Evolutionary conservation across 805 yeast genomes (phyloP).

Genomic region (Yamadazyma sp.): DNA sequence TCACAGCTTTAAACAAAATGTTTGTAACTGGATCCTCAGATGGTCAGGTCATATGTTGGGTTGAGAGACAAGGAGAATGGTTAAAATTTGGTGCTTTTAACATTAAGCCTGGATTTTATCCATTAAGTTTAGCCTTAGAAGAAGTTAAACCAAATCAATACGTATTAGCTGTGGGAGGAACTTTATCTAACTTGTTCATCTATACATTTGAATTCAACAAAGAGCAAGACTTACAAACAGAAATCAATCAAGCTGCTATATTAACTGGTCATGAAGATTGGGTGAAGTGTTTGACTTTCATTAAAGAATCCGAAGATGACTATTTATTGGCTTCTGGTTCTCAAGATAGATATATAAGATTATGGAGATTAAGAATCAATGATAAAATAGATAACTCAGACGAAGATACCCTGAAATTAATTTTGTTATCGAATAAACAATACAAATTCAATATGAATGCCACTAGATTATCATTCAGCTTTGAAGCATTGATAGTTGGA

Average conservation of each 20-base stretch:
- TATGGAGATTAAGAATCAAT: conserved; percentile 74
- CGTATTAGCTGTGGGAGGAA: conserved; percentile 71
- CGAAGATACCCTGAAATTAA: conserved; percentile 50
- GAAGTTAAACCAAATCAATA: conserved; percentile 31
- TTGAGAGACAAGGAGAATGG: conserved; percentile 17
- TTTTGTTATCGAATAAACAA: conserved; percentile 67
- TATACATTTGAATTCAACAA: conserved; percentile 39
- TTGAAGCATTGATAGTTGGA: conserved; percentile 94
- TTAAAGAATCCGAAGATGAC: conserved; percentile 45
- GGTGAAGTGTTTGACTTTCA: conserved; percentile 74
- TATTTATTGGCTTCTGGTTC: conserved; percentile 82
- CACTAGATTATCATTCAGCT: conserved; percentile 54
- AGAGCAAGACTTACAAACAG: conserved; percentile 1
- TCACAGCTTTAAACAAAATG: conserved; percentile 42
- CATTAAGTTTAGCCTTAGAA: conserved; percentile 31
- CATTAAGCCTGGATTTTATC: conserved; percentile 46
- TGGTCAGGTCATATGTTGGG: conserved; percentile 59
- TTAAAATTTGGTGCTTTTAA: conserved; percentile 26
- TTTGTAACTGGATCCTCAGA: conserved; percentile 63
- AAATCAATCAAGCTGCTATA: conserved; percentile 43
- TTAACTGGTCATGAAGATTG: conserved; percentile 95
- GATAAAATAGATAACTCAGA: conserved; percentile 55
- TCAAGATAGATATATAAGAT: conserved; percentile 86
- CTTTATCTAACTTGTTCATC: conserved; percentile 52
- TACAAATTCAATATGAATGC: conserved; percentile 49